Evolutionary conservation across 1,284 basidiomycete species (phyloP), one percentile per base, ranked within the genome.

Genomic region (Malassezia slooffiae): DNA sequence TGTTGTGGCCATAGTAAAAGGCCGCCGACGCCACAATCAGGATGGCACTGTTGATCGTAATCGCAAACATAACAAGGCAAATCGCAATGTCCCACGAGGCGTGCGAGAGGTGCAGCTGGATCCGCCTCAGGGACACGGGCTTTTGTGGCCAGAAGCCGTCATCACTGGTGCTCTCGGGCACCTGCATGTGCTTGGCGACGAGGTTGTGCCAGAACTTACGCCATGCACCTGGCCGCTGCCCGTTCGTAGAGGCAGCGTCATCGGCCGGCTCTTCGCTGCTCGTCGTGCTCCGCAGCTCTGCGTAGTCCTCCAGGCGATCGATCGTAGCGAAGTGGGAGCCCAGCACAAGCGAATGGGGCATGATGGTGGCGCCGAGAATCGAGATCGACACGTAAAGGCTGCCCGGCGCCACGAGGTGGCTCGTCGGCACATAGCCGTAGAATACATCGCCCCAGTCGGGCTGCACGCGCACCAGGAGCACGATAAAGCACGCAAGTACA

Each of bases 281-380:
- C n/a, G 9, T 17, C 22, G 12, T n/a, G 11, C 3, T 43, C 39
- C 1, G 31, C 9, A 19, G 3, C n/a, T 34, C 22, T 16, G 16
- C 19, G 21, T 38, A 41, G 5, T 11, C 43, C 13, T 34, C 38
- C 1, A 58, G 46, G 1, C 65, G 51, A 22, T 66, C 54, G 37
- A 62, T 55, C 19, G 53, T 57, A 4, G 62, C 55, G 52, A 63
- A 67, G 32, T 82, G 79, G 3, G 84, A 87, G 9, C 88, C 89
- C 6, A 95, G 75, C 73, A 87, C 90, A 17, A 95, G 75, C 33
- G 83, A 82, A 67, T 95, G 90, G 0, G 90, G 89, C 89, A 76
- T 75, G 53, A 62, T 60, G 81, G 88, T 71, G 52, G 60, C 65
- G n/a, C 75, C 75, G 27, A 75, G 70, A 48, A 75, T 75, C 34